Evolutionary conservation across 2,329 filamentous ascomycete genomes (phyloP).

Genomic region (Beauveria medogensis): DNA sequence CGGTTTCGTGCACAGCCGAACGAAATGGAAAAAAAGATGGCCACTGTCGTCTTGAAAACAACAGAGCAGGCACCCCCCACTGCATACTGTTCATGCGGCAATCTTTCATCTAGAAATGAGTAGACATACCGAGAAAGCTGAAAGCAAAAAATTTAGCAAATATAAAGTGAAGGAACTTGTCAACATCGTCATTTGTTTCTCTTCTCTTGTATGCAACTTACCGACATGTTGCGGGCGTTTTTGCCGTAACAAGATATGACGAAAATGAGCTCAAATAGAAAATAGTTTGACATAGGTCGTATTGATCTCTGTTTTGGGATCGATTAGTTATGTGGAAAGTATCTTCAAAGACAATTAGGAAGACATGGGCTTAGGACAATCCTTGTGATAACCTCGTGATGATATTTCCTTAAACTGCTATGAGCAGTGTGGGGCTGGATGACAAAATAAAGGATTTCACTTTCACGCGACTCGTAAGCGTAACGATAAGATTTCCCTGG

Average conservation of each 20-base stretch:
- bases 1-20: conserved; percentile 99
- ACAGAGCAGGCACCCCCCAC: conserved; percentile 99
- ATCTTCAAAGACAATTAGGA: background rate
- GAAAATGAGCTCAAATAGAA: background rate
- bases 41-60: conserved; percentile 99
- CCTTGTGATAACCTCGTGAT: background rate
- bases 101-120: background rate
- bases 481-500: too few species aligned
- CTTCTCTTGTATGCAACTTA: background rate
- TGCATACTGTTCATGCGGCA: conserved; percentile 31
- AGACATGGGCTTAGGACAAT: background rate
- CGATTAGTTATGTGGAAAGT: background rate
- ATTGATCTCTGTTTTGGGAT: background rate
- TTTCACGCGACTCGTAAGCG: background rate
- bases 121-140: background rate
- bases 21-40: conserved; percentile 98
- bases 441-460: background rate
- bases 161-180: background rate
- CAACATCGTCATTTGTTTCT: background rate
- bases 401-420: background rate
- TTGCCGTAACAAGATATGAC: background rate
- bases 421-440: background rate
- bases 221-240: background rate
- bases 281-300: background rate
- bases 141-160: background rate